These are phyloP conservation scores for Proliferodiscus dingleyae DNA, from an alignment of 2,329 filamentous ascomycete genomes.

Conservation along the genomic window DNA sequence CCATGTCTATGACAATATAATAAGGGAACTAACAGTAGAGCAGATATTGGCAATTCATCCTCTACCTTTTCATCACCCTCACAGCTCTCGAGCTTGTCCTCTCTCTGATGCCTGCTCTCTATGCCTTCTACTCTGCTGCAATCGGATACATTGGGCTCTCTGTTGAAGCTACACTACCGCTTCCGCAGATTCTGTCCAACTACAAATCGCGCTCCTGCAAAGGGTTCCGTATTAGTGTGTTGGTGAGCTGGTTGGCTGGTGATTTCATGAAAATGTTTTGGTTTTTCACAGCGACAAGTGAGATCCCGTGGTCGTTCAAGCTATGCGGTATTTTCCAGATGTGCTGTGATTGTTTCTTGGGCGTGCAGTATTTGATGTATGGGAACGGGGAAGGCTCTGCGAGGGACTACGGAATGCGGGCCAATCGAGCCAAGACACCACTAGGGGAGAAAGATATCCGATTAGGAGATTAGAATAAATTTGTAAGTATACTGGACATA, in stretches of 20 bases:
- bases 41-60: slow-evolving; percentile 74
- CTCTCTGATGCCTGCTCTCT: slow-evolving; percentile 51
- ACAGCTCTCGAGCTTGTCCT: slow-evolving; percentile 63
- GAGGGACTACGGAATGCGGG: slow-evolving; percentile 15
- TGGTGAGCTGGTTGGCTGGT: slow-evolving; percentile 73
- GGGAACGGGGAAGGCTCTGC: slow-evolving; percentile 41
- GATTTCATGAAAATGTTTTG: slow-evolving; percentile 85
- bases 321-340: slow-evolving; percentile 79
- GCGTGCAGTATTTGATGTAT: slow-evolving; percentile 69
- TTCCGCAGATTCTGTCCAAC: slow-evolving; percentile 75
- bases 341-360: slow-evolving; percentile 67
- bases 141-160: slow-evolving; percentile 73
- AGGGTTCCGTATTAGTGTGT: slow-evolving; percentile 71
- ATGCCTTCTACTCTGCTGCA: slow-evolving; percentile 58
- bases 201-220: slow-evolving; percentile 63
- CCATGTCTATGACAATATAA: neutral
- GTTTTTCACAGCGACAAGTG: slow-evolving; percentile 68
- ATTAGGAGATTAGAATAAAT: slow-evolving; percentile 20
- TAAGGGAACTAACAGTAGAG: slow-evolving; percentile 1
- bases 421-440: slow-evolving; percentile 15
- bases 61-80: slow-evolving; percentile 60
- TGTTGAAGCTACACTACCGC: slow-evolving; percentile 74
- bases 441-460: slow-evolving; percentile 28
- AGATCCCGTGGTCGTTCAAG: slow-evolving; percentile 76
- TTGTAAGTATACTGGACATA: neutral